A percentile compares a stretch with the other conserved stretches of the same genome.
These are phyloP conservation scores for Yarrowia sp. DNA, from an alignment of 805 yeast species.

Conservation along the genomic window DNA sequence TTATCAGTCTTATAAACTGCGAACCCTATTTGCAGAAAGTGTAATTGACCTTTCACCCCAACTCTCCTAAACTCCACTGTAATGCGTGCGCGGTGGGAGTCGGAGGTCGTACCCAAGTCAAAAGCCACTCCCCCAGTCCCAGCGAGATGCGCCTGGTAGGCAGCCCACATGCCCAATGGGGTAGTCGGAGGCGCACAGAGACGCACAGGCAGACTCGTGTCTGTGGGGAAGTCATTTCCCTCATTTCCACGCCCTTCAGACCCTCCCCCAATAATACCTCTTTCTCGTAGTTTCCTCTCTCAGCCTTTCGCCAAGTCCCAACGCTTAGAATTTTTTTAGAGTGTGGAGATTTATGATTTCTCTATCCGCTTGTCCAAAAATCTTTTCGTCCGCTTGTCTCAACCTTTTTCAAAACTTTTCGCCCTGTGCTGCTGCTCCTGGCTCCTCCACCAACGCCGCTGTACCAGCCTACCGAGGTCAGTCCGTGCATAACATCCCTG, in stretches of 20 bases:
- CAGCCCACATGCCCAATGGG: slow-evolving; percentile 25
- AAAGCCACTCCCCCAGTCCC: slow-evolving; percentile 13
- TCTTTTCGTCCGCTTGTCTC: slow-evolving; percentile 7
- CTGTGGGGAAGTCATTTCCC: slow-evolving; percentile 10
- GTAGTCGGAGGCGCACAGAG: slow-evolving; percentile 30
- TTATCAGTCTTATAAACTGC: slow-evolving; percentile 33
- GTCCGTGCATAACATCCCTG: slow-evolving; percentile 8
- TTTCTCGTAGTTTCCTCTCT: too few species aligned
- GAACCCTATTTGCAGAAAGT: slow-evolving; percentile 35
- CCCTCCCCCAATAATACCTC: slow-evolving; percentile 1
- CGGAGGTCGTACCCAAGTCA: slow-evolving; percentile 19
- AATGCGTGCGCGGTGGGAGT: background rate
- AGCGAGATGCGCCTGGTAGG: slow-evolving; percentile 15
- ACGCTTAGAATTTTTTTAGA: slow-evolving; percentile 1
- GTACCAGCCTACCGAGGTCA: slow-evolving; percentile 17
- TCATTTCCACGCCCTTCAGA: background rate
- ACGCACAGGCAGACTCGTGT: slow-evolving; percentile 15
- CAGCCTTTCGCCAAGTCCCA: too few species aligned
- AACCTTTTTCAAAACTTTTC: background rate
- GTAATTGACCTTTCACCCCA: slow-evolving; percentile 9
- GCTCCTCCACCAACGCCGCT: slow-evolving; percentile 31
- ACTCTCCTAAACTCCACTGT: background rate
- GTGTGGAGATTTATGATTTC: slow-evolving; percentile 27
- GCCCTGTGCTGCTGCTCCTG: background rate
- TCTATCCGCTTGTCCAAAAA: background rate